Evolutionary conservation across 257 asterid species (phyloP), one percentile per base, ranked within the genome.

Genomic region (Solanum sitiens): DNA sequence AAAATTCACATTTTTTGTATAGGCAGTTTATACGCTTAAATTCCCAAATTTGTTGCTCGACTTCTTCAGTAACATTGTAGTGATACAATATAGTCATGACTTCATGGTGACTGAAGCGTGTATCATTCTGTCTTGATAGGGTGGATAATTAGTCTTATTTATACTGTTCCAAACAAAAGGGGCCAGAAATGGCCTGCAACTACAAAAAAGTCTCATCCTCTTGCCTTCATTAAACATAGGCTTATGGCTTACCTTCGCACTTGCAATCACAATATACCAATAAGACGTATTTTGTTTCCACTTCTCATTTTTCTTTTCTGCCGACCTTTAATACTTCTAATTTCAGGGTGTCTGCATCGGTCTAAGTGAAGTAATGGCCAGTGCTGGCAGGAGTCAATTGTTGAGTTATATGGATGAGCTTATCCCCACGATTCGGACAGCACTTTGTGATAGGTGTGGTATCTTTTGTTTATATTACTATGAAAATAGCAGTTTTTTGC

Each of bases 331-430:
- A 56, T 87, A 16, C 87, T 83, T 50, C 50, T 87, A 40, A 23
- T 63, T 92, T 75, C 94, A 96, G 99, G 99, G 99, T 92, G 99
- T 95, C 73, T 97, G 99, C 91, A 94, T 93, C 91, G 99, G 99
- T 87, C 93, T 97, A 87, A 93, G 99, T 89, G 99, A 97, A 92
- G 99, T 97, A 91, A 97, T 97, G 99, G 98, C 94, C 84, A 93
- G 96, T 88, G 98, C 99, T 85, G 99, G 98, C 87, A 97, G 94
- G 93, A 95, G 94, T 90, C 99, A 97, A 94, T 91, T 97, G 80
- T 90, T 97, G 91, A 93, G 91, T 89, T 97, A 93, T 93, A 93
- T 97, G 98, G 97, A 93, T 88, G 93, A 92, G 87, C 98, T 97
- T 88, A 97, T 97, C 87, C 98, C 98, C 63, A 93, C 99, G 23